Percentiles rank a stretch among this genome's conserved stretches.
These are phyloP conservation scores for Musa acuminata DNA, from an alignment of 176 grass and related monocot genomes.

Conservation along the genomic window DNA sequence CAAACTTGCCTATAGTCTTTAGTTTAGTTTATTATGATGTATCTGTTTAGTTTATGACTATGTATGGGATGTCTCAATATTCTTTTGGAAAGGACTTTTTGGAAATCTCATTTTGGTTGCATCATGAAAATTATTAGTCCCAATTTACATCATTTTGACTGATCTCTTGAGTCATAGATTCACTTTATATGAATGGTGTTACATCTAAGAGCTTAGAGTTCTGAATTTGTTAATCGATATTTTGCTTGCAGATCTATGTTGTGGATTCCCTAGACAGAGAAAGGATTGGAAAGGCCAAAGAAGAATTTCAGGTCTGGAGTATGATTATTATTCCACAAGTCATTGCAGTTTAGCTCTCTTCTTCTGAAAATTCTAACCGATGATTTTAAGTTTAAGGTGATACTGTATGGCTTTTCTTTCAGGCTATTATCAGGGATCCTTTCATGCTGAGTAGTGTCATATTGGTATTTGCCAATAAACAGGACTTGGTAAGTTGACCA, in stretches of 20 bases:
- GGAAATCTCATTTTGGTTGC: background rate
- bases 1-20: background rate
- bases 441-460: conserved; percentile 6
- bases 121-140: background rate
- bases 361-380: conserved; percentile 5
- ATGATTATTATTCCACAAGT: conserved; percentile 3
- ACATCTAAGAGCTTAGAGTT: background rate
- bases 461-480: background rate
- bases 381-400: conserved; percentile 20
- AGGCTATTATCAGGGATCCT: background rate
- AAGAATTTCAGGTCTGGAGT: conserved; percentile 33
- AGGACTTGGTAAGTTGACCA: background rate
- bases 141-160: too few relatives aligned
- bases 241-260: conserved; percentile 32
- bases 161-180: too few relatives aligned
- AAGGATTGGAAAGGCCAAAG: conserved; percentile 33
- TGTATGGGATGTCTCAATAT: background rate
- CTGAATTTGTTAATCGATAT: background rate
- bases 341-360: background rate
- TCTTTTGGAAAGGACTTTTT: background rate
- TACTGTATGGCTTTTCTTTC: conserved; percentile 6
- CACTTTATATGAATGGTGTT: background rate
- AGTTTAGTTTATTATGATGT: background rate
- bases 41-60: background rate
- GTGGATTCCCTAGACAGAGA: conserved; percentile 41